Evolutionary conservation across 2,329 filamentous ascomycete species (phyloP), one percentile per base, ranked within the genome.

Genomic region (Fulvia fulva): DNA sequence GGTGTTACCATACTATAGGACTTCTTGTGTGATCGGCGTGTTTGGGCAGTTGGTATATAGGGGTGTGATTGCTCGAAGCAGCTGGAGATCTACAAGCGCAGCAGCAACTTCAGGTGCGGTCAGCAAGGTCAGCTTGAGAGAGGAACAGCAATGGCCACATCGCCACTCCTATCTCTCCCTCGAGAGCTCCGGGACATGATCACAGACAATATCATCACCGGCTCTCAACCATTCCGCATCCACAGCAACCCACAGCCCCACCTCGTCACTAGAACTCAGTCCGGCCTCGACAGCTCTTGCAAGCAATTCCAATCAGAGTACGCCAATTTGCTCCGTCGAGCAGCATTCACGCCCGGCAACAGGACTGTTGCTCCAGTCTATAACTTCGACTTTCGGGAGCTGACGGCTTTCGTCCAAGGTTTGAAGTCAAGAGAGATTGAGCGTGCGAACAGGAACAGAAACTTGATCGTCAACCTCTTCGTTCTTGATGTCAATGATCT

Each of bases 131-230:
- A 47, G 8, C 14, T 23, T 28, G 19, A 16, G 5, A 26, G 22
- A 37, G 25, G 22, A 25, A 54, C 16, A 19, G 56, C 46, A 50
- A 63, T 62, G 60, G 53, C 53, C 22, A n/a, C 37, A 41, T 62
- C 59, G 41, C 61, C 53, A 54, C 61, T 65, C n/a, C 56, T 65
- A 34, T 43, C 37, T 11, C 61, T 63, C 11, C 63, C 63, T 5
- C 53, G 59, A 26, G 63, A 65, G 41, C 50, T 65, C 23, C 59
- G 63, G 5, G 59, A 65, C 44, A 63, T 62, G 52, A 63, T 65
- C 49, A 59, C 59, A 25, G 55, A 52, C 37, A 64, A 51, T 19
- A 57, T 63, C 32, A 61, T 64, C 34, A 43, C 59, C 55, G 54
- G 60, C 37, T 52, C 60, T 28, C 58, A 64, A 56, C 59, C 62